phyloP scores from a whole-genome alignment of 2,329 filamentous ascomycete species.

The Aspergillus hortae region DNA sequence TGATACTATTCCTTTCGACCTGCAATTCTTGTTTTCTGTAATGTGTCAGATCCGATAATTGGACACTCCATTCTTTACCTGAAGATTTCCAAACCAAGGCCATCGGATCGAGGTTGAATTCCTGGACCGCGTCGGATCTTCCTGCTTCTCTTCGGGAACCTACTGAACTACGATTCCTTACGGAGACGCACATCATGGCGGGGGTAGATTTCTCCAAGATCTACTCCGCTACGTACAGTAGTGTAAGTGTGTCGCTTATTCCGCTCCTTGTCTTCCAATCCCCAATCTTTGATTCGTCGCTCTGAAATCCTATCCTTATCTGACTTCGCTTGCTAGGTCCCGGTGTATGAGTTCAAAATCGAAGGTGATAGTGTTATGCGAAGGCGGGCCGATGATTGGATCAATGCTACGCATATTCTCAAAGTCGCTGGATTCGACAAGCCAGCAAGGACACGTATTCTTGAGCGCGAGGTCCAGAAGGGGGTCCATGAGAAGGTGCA shows the following conservation, averaged over 20 bases:
- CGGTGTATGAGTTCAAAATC: conserved; percentile 90
- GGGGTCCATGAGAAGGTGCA: conserved; percentile 97
- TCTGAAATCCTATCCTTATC: not conserved
- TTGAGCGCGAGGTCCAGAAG: conserved; percentile 96
- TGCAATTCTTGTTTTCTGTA: conserved; percentile 13
- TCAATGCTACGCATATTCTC: conserved; percentile 98
- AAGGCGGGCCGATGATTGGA: conserved; percentile 88
- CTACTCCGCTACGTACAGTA: conserved; percentile 65
- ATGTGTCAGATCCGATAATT: conserved; percentile 5
- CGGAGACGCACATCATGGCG: conserved; percentile 29
- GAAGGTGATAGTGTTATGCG: conserved; percentile 94
- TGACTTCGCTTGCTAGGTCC: conserved; percentile 60
- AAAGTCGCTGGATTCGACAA: conserved; percentile 98
- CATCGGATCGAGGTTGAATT: conserved; percentile 7
- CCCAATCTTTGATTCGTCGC: not conserved
- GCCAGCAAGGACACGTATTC: conserved; percentile 86
- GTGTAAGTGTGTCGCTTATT: conserved; percentile 42
- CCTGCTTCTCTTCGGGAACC: conserved; percentile 20
- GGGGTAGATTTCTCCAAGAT: conserved; percentile 45
- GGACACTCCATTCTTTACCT: conserved; percentile 8
- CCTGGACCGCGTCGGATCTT: conserved; percentile 11
- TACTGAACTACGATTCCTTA: conserved; percentile 17
- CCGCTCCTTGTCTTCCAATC: not conserved
- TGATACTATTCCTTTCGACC: conserved; percentile 16
- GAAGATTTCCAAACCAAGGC: conserved; percentile 6